Conservation (phyloP, 192 early-diverging fungal genomes). For the Haplosporangium gracile region DNA sequence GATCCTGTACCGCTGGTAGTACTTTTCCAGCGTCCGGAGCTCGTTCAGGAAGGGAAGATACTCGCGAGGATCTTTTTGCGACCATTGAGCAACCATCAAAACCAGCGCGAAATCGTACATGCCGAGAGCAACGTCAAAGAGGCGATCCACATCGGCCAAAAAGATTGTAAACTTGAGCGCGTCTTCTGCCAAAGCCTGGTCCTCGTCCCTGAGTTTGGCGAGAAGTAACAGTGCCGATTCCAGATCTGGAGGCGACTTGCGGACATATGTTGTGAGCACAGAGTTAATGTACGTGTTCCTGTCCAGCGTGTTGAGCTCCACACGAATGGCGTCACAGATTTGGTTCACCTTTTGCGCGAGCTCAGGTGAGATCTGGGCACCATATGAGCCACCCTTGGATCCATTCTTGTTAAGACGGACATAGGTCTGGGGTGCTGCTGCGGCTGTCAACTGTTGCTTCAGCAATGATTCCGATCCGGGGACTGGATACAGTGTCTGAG, state of each 20-base stretch:
- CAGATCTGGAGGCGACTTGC: constrained; percentile 83
- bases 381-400: constrained; percentile 2
- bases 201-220: constrained; percentile 69
- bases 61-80: constrained; percentile 97
- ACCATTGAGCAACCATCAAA: constrained; percentile 96
- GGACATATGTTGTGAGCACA: constrained; percentile 88
- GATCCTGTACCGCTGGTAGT: constrained; percentile 89
- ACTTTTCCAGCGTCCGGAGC: constrained; percentile 79
- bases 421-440: not conserved
- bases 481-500: constrained; percentile 80
- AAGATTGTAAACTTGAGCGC: constrained; percentile 94
- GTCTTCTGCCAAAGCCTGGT: constrained; percentile 78
- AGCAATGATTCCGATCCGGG: constrained; percentile 23
- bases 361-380: constrained; percentile 17
- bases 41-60: constrained; percentile 91
- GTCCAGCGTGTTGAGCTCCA: constrained; percentile 67
- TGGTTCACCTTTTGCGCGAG: constrained; percentile 75
- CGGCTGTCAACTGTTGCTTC: constrained; percentile 11
- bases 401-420: constrained; percentile 12
- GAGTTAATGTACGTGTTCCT: constrained; percentile 77
- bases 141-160: constrained; percentile 87
- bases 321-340: constrained; percentile 79
- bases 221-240: constrained; percentile 83
- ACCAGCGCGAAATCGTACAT: constrained; percentile 95
- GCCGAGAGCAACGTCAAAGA: constrained; percentile 93